phyloP scores from a whole-genome alignment of 805 yeast genomes.

The Candida pini region DNA sequence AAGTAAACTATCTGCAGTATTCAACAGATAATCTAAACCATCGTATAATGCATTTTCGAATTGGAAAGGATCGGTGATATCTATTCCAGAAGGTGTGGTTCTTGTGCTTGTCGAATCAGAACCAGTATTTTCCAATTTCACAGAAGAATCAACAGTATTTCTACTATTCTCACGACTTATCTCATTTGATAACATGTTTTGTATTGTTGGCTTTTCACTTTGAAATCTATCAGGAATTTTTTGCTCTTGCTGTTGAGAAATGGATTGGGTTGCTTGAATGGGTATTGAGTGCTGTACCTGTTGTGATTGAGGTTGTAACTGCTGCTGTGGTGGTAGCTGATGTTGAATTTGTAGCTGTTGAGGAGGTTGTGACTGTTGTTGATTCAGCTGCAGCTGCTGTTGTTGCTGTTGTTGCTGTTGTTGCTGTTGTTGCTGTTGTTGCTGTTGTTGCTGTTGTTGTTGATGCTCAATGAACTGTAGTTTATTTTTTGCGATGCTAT shows the following conservation, averaged over 20 bases:
- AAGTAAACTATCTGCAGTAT: slow-evolving; percentile 15
- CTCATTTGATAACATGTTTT: neutral
- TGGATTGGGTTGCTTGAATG: too few species aligned
- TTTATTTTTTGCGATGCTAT: slow-evolving; percentile 20
- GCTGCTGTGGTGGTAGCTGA: too few species aligned
- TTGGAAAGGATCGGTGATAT: slow-evolving; percentile 20
- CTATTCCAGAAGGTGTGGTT: slow-evolving; percentile 7
- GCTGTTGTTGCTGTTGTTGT: too few species aligned
- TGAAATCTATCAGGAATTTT: neutral
- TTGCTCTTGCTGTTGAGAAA: neutral
- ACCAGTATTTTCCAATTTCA: neutral
- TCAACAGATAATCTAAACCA: slow-evolving; percentile 27
- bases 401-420: neutral
- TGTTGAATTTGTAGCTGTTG: neutral
- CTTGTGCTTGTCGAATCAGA: neutral
- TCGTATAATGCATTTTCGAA: slow-evolving; percentile 28
- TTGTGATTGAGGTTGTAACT: too few species aligned
- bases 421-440: neutral
- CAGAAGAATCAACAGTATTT: neutral
- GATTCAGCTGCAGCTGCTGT: neutral
- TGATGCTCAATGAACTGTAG: neutral
- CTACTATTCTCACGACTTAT: neutral
- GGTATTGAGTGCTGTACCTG: too few species aligned
- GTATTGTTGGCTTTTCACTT: neutral
- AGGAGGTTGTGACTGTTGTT: neutral